Percentiles rank a stretch among this genome's conserved stretches.
Evolutionary conservation across 805 yeast species (phyloP).

Genomic region (Maudiozyma bulderi): DNA sequence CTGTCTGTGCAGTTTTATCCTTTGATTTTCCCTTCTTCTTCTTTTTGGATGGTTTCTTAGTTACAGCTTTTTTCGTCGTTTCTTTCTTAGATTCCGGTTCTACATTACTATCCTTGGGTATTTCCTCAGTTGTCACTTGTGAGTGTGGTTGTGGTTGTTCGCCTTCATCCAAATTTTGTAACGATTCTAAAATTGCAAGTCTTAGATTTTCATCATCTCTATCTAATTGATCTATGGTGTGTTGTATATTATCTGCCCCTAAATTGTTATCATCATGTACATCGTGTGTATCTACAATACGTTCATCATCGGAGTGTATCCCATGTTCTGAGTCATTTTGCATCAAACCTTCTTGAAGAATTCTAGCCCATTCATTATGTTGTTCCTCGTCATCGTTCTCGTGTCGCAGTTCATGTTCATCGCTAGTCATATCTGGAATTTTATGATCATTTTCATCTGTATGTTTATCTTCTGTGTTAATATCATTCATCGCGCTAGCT

Average conservation of each 20-base stretch:
- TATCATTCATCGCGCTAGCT: conserved; percentile 31
- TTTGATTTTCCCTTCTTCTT: conserved; percentile 13
- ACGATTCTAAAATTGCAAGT: conserved; percentile 25
- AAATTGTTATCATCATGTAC: conserved; percentile 5
- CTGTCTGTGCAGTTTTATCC: conserved; percentile 5
- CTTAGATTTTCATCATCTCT: conserved; percentile 28
- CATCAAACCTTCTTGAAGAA: conserved; percentile 23
- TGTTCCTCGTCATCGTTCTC: conserved; percentile 12
- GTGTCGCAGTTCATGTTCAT: conserved; percentile 5
- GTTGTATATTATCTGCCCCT: neutral
- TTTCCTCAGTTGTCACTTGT: neutral
- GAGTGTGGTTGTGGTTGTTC: conserved; percentile 3
- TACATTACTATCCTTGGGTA: conserved; percentile 1
- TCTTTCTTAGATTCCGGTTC: neutral
- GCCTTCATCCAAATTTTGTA: conserved; percentile 8
- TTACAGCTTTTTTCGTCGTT: conserved; percentile 2
- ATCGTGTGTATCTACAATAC: neutral
- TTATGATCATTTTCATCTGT: neutral
- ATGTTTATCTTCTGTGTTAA: conserved; percentile 10
- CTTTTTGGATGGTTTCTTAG: conserved; percentile 13
- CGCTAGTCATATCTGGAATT: neutral
- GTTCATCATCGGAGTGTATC: neutral
- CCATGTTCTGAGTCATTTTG: conserved; percentile 5
- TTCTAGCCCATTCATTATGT: conserved; percentile 20
- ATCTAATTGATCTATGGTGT: conserved; percentile 14